Evolutionary conservation across 192 early-diverging fungal species (phyloP).

Genomic region (Backusella circina): DNA sequence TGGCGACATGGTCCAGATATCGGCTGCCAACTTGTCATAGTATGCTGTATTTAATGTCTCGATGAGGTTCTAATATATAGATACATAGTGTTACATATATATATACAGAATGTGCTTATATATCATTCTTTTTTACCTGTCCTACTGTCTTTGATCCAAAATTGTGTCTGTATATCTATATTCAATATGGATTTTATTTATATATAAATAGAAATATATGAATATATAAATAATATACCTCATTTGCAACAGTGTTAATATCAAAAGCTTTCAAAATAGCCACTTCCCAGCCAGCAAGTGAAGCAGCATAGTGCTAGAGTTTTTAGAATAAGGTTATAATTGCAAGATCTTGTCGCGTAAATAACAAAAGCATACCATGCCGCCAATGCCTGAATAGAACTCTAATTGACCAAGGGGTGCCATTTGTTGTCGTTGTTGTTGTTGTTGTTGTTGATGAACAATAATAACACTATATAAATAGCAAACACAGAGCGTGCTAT

Average conservation of each 20-base stretch:
- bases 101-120: too few relatives aligned
- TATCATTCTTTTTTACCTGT: conserved; percentile 21
- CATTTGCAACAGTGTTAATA: conserved; percentile 90
- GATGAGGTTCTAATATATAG: conserved; percentile 51
- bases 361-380: conserved; percentile 44
- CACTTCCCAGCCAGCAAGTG: conserved; percentile 51
- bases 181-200: background rate
- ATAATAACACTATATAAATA: background rate
- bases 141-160: conserved; percentile 24
- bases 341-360: background rate
- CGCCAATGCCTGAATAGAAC: conserved; percentile 64
- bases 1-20: conserved; percentile 81
- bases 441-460: background rate
- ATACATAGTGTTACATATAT: too few relatives aligned
- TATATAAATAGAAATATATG: background rate
- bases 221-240: conserved; percentile 32
- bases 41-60: conserved; percentile 56
- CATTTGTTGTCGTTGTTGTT: too few relatives aligned
- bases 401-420: conserved; percentile 37
- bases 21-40: conserved; percentile 59
- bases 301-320: conserved; percentile 72
- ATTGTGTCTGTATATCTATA: conserved; percentile 34
- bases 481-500: background rate
- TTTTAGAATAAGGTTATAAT: background rate
- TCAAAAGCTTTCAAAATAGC: conserved; percentile 88